Base-by-base conservation (phyloP, 805 yeast genomes). In the Yarrowia deformans region DNA sequence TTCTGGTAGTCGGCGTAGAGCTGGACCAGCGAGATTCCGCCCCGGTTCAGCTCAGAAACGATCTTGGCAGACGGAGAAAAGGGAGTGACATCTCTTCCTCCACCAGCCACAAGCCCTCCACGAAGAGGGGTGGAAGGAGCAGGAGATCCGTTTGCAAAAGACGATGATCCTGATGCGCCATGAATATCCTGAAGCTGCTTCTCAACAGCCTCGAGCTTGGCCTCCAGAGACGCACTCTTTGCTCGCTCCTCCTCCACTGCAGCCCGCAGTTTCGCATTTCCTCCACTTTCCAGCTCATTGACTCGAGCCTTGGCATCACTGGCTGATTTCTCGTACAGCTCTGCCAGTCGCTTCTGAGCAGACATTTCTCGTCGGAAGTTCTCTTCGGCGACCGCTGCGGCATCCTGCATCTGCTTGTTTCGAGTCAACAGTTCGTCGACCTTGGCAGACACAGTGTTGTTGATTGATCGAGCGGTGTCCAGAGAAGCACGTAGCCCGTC, bases 1-100 rank as follows among this genome's bases (percentile, higher is more conserved):
- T 85, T 81, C 71, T 85, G 84, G 73, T 85, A 86, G 73, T 90
- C 94, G 1, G 90, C 77, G 72, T 88, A 86, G 39, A 90, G 79
- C 54, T 90, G 85, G 3, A 90, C 87, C 48, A 90, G 79, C 0
- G 81, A 77, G 37, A 93, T 87, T 8, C 90, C 83, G 9, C 88
- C 88, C 58, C 77, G 72, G 37, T 77, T 78, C 48, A 80, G 77
- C 50, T 81, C 80, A 10, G 87, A 80, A 29, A 87, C 82, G 45
- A 84, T 83, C 60, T 85, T 84, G 0, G 91, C 90, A 8, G 90
- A 83, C 8, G 88, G 85, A 0, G 90, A 82, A 64, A 88, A 77
- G 19, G 72, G 70, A 2, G 55, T 48, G 1, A 40, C 60, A 12
- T 43, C 29, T 23, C 29, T 19, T 16, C 71, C 72, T 34, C 81